Evolutionary conservation across 805 yeast species (phyloP), one percentile per base, ranked within the genome.

Genomic region (Nakazawaea ishiwadae): DNA sequence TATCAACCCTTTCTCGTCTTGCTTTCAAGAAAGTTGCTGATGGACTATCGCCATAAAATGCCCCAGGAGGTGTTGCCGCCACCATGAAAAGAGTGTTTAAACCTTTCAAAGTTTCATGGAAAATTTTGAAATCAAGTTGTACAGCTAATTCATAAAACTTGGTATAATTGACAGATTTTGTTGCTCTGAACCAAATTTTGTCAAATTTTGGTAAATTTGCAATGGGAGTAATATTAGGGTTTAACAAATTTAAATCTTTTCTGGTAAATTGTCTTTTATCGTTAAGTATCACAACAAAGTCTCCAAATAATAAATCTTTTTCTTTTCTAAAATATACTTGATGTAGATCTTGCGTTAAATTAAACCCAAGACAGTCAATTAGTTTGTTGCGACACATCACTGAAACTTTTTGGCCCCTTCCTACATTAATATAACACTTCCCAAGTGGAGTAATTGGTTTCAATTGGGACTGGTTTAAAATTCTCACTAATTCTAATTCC

Each of bases 201-300:
- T 40, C 39, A n/a, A 40, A 40, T 27, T 24, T 28, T n/a, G 36
- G 35, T 29, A 35, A 18, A 16, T 8, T 5, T 7, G 7, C 15
- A 12, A 7, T 14, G 5, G 34, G 35, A 3, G 21, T 14, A 11
- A 29, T 11, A 28, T 33, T 19, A 12, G 38, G 43, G 15, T 39
- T 28, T 15, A 39, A 10, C 17, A 39, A 23, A 16, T 39, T 33
- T 23, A 39, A 39, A 18, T 39, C 35, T 21, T 27, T 33, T 11
- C 35, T 12, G 4, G 34, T 39, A 4, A 39, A 18, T 17, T 34
- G 38, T 17, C 34, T 34, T 19, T 17, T 35, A 7, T 23, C 26
- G 10, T 35, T 31, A 5, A 36, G 21, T 18, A 36, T 14, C 12
- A 41, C 26, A 18, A 41, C 44, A 26, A 35, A 41, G 10, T 41